Evolutionary conservation across 441 rosid species (phyloP), one percentile per base, ranked within the genome.

Genomic region (Rhodomyrtus psidioides): DNA sequence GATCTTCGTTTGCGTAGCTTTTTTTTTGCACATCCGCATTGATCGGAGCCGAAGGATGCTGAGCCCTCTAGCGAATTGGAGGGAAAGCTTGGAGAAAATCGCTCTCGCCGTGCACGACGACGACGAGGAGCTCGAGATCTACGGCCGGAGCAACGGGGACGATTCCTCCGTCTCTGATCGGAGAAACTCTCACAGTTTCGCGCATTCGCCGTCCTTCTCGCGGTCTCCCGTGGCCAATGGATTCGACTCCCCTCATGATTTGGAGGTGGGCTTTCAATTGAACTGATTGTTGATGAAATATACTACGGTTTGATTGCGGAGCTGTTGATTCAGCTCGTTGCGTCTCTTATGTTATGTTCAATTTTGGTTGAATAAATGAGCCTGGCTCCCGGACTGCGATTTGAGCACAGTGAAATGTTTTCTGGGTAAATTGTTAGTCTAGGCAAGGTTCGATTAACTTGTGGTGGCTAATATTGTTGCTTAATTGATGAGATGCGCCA

Each of bases 161-260:
- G 90, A 86, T 81, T 86, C 89, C 1, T 53, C 91, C 26, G 89
- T 88, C 84, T 91, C 93, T 85, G 91, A 90, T 88, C 92, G 98
- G 90, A 93, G 96, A 85, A 91, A 86, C 88, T 97, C 98, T 82
- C 93, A 92, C 55, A 88, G 94, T 14, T 91, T 91, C 56, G 92
- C 97, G 27, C 92, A 91, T 84, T 93, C 98, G 14, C 96, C 92
- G 75, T 90, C 95, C 27, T 87, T 90, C 79, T 94, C 94, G n/a
- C 91, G 83, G 83, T 34, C 34, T 34, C 34, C 34, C 34, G 34
- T 34, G 34, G 34, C 34, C 34, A 34, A 34, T 34, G 97, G 95
- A 13, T 58, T 87, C 55, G 95, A 90, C 85, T 90, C 93, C 21
- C 91, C 94, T 5, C 55, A 83, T 82, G 88, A 88, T 89, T 87